Percentiles rank a stretch among this genome's conserved stretches.
phyloP scores from a whole-genome alignment of 1,284 basidiomycete genomes.

The Ganoderma boninense region DNA sequence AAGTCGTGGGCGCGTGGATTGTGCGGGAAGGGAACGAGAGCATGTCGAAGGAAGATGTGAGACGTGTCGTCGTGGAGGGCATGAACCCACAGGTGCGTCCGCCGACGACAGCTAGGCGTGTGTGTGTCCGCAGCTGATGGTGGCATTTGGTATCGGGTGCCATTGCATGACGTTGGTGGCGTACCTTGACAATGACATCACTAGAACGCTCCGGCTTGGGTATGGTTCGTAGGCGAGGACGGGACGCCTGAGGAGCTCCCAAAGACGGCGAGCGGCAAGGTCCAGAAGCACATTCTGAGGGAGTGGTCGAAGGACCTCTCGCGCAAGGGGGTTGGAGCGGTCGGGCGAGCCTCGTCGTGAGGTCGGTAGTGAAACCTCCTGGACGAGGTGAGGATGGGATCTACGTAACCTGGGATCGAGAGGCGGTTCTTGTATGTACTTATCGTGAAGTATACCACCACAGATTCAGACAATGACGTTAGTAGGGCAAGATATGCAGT shows the following conservation, averaged over 20 bases:
- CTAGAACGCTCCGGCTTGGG: constrained; percentile 81
- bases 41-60: constrained; percentile 60
- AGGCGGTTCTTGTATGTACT: constrained; percentile 1
- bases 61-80: constrained; percentile 56
- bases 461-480: not conserved
- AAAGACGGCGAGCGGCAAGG: constrained; percentile 89
- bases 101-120: not conserved
- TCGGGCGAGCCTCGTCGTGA: constrained; percentile 37
- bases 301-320: constrained; percentile 62
- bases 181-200: constrained; percentile 10
- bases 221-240: constrained; percentile 83
- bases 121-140: not conserved
- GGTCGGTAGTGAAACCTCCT: constrained; percentile 15
- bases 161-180: not conserved
- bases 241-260: constrained; percentile 69
- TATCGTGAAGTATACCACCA: not conserved
- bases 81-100: constrained; percentile 80
- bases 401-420: not conserved
- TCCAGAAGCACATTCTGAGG: constrained; percentile 81
- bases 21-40: constrained; percentile 52
- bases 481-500: not conserved
- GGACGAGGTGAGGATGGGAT: not conserved
- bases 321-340: constrained; percentile 35
- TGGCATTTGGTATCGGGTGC: not conserved
- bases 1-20: constrained; percentile 84